Conservation (phyloP, 2,329 filamentous ascomycete species). For the Colletotrichum orbiculare region DNA sequence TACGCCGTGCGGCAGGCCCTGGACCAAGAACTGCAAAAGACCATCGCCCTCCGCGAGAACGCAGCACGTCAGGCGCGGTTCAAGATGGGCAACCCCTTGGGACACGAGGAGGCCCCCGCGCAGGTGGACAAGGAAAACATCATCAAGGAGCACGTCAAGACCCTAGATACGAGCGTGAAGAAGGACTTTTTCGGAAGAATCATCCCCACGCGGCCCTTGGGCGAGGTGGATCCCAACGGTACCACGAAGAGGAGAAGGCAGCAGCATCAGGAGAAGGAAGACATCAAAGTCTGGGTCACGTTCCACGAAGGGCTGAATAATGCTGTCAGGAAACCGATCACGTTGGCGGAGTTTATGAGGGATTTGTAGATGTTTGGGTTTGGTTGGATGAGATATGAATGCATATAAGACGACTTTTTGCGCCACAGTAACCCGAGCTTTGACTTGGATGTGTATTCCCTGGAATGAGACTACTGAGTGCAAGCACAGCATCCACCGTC, state of each 20-base stretch:
- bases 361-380: slow-evolving; percentile 56
- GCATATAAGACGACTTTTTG: neutral
- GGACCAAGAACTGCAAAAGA: slow-evolving; percentile 87
- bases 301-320: slow-evolving; percentile 94
- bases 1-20: slow-evolving; percentile 94
- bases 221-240: slow-evolving; percentile 54
- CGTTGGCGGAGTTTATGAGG: slow-evolving; percentile 81
- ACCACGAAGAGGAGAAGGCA: slow-evolving; percentile 40
- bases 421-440: neutral
- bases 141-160: slow-evolving; percentile 45
- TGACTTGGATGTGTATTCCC: slow-evolving; percentile 27
- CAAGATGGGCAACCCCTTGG: slow-evolving; percentile 52
- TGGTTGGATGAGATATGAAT: slow-evolving; percentile 1
- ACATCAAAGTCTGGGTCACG: slow-evolving; percentile 81
- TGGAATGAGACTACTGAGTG: neutral
- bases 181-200: slow-evolving; percentile 88
- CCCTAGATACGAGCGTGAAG: slow-evolving; percentile 62
- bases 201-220: slow-evolving; percentile 58
- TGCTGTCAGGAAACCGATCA: slow-evolving; percentile 89
- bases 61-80: slow-evolving; percentile 74
- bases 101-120: slow-evolving; percentile 38
- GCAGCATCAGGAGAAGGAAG: slow-evolving; percentile 45
- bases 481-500: slow-evolving; percentile 14
- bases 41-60: slow-evolving; percentile 73
- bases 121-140: slow-evolving; percentile 54